phyloP scores from a whole-genome alignment of 148 eudicot species.

The Drosera capensis region DNA sequence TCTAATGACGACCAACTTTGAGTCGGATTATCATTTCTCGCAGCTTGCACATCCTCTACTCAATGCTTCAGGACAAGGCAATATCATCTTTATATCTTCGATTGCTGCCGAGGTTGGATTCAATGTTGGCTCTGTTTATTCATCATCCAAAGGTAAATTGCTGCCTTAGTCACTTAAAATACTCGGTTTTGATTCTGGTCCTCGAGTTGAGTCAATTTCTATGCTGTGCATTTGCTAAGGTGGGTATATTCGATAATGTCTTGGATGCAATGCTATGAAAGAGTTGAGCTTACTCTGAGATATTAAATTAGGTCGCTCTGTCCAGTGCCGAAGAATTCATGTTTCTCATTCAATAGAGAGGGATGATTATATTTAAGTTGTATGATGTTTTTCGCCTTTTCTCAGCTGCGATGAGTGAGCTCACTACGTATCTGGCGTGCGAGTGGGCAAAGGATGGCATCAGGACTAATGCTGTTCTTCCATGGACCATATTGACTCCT shows the following conservation, averaged over 20 bases:
- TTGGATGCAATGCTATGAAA: too few species aligned
- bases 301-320: too few species aligned
- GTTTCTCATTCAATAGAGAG: not conserved
- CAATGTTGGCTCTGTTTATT: constrained; percentile 26
- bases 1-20: constrained; percentile 32
- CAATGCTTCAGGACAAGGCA: constrained; percentile 34
- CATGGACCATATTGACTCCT: constrained; percentile 34
- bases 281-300: too few species aligned
- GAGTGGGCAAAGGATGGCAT: constrained; percentile 68
- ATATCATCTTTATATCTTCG: constrained; percentile 36
- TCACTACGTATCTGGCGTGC: constrained; percentile 32
- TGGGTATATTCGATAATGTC: too few species aligned
- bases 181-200: not conserved
- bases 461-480: constrained; percentile 43
- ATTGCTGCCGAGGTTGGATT: constrained; percentile 25
- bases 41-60: constrained; percentile 48
- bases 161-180: not conserved
- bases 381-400: not conserved
- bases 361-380: not conserved
- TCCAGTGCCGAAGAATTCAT: too few species aligned
- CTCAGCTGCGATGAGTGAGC: constrained; percentile 18
- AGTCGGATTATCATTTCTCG: constrained; percentile 33
- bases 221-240: not conserved
- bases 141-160: constrained; percentile 31
- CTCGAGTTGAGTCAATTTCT: not conserved